A percentile compares a stretch with the other conserved stretches of the same genome.
Evolutionary conservation across 1,284 basidiomycete species (phyloP).

Genomic region (Austropuccinia psidii): DNA sequence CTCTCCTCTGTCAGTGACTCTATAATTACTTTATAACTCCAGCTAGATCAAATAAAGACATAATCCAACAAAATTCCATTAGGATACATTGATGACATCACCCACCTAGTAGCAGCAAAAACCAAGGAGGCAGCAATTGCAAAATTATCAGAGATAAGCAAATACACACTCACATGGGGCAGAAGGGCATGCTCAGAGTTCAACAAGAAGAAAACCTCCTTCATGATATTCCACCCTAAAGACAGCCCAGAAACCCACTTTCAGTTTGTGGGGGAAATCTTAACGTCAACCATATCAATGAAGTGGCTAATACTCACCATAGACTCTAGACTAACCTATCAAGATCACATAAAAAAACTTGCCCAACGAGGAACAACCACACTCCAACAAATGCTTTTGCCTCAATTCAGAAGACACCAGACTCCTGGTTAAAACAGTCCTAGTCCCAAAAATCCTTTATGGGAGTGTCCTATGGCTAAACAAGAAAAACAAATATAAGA

Average conservation of each 20-base stretch:
- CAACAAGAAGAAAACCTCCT: neutral
- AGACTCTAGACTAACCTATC: neutral
- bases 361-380: neutral
- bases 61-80: neutral
- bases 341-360: neutral
- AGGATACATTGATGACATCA: neutral
- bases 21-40: neutral
- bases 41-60: neutral
- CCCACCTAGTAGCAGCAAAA: neutral
- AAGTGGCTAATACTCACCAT: neutral
- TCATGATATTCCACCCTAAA: neutral
- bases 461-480: too few relatives aligned
- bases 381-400: too few relatives aligned
- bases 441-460: too few relatives aligned
- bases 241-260: neutral
- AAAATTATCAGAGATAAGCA: neutral
- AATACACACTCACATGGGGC: neutral
- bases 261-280: neutral
- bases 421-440: too few relatives aligned
- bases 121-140: neutral
- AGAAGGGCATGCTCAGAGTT: neutral
- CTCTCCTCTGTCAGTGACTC: neutral
- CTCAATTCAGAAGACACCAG: too few relatives aligned
- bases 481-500: too few relatives aligned
- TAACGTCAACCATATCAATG: neutral